Base-by-base conservation (phyloP, 305 asterid species). In the Plantago coronopus region DNA sequence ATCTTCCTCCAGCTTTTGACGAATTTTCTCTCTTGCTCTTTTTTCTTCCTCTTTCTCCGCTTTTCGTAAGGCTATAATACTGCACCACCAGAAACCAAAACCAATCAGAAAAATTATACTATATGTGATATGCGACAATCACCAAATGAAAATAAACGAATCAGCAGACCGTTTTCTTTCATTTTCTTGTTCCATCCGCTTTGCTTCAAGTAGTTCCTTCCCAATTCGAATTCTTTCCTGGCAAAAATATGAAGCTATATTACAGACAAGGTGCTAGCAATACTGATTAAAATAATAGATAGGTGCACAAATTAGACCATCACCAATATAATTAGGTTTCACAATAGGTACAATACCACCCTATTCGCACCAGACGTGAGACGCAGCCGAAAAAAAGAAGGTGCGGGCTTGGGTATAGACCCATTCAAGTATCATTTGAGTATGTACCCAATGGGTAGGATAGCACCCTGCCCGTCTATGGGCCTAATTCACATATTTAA, bases 41-140 rank as follows among this genome's bases (percentile, higher is more conserved):
- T 59, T 77, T 54, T 94, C 99, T 74, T 94, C 99, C 76, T 83
- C 95, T 85, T 93, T 89, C 80, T 89, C 99, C 29, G 99, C 97
- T 79, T 90, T 87, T 23, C 96, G 85, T 82, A 90, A 76, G 65
- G 91, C 95, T 66, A 90, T 31, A 50, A 85, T 42, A 71, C 97
- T 90, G 80, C 57, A 63, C 56, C 56, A 49, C 47, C 64, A 61
- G 55, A 78, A 63, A 48, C 64, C 57, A 17, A 58, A 54, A 44
- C 53, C 67, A 62, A 61, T 21, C 40, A 71, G 12, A 54, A 66
- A 70, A 19, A 45, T 46, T 59, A 34, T 57, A 40, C 29, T n/a
- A n/a, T n/a, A 27, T 27, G 34, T 8, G n/a, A 27, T 4, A 27
- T 27, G 34, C 34, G 34, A 25, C 25, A 48, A 66, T 43, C 42